These are phyloP conservation scores for Fusarium pseudoanthophilum DNA, from an alignment of 2,329 filamentous ascomycete genomes.

Conservation along the genomic window DNA sequence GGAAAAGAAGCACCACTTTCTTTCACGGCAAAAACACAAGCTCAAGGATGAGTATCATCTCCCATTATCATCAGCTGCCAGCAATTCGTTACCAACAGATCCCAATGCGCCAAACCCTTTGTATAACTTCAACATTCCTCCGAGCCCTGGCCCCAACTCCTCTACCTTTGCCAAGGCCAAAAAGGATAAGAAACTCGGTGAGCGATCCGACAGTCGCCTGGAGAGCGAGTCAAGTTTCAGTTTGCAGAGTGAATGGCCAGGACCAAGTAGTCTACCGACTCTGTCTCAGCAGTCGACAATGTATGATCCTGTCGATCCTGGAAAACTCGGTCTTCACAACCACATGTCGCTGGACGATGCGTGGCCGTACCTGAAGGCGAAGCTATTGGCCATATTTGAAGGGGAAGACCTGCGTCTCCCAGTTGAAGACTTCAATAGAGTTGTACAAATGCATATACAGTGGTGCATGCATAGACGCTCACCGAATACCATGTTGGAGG, in stretches of 20 bases:
- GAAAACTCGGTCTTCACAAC: conserved; percentile 68
- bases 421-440: conserved; percentile 83
- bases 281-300: conserved; percentile 56
- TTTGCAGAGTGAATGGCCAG: conserved; percentile 61
- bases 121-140: conserved; percentile 81
- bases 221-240: conserved; percentile 62
- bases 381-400: conserved; percentile 81
- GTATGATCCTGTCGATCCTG: conserved; percentile 65
- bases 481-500: conserved; percentile 77
- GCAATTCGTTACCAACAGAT: conserved; percentile 80
- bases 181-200: conserved; percentile 85
- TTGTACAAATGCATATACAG: conserved; percentile 82
- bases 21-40: conserved; percentile 83
- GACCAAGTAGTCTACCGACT: conserved; percentile 62
- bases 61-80: conserved; percentile 78
- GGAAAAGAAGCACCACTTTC: conserved; percentile 82
- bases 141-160: conserved; percentile 73
- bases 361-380: conserved; percentile 82
- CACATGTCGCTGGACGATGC: conserved; percentile 82
- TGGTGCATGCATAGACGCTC: conserved; percentile 79
- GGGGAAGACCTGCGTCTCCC: conserved; percentile 83
- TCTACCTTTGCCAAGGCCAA: conserved; percentile 82
- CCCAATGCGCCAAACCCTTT: conserved; percentile 79
- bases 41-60: conserved; percentile 79
- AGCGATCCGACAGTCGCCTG: conserved; percentile 64